Percentiles rank a stretch among this genome's conserved stretches.
Conservation (phyloP, 2,329 filamentous ascomycete species). For the Mycogone perniciosa region DNA sequence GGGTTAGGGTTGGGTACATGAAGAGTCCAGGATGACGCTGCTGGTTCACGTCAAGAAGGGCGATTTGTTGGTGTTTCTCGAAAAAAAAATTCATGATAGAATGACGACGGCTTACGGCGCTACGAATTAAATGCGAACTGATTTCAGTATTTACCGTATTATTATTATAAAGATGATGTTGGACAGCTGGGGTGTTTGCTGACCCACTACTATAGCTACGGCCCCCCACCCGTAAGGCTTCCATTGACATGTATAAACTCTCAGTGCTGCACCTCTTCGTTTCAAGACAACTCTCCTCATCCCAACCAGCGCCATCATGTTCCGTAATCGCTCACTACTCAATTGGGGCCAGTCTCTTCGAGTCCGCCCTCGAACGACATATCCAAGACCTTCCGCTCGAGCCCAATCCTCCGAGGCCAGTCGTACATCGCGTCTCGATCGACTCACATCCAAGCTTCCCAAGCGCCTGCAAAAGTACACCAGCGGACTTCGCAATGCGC, state of each 20-base stretch:
- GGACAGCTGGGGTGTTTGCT: not conserved
- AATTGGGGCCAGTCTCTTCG: slow-evolving; percentile 19
- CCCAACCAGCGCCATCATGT: slow-evolving; percentile 18
- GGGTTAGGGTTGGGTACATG: not conserved
- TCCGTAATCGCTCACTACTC: slow-evolving; percentile 17
- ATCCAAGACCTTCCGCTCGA: slow-evolving; percentile 14
- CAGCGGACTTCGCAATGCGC: slow-evolving; percentile 63
- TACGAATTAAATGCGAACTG: too few species aligned
- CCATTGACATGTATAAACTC: not conserved
- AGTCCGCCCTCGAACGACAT: slow-evolving; percentile 6
- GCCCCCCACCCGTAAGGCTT: not conserved
- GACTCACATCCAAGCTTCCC: slow-evolving; percentile 52
- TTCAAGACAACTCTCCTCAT: not conserved
- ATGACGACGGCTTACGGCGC: too few species aligned
- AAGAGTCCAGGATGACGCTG: too few species aligned
- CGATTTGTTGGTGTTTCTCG: not conserved
- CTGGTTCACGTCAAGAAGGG: not conserved
- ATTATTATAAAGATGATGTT: too few species aligned
- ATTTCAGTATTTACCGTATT: too few species aligned
- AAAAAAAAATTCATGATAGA: too few species aligned
- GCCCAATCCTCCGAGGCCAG: slow-evolving; percentile 23
- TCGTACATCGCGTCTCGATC: slow-evolving; percentile 31
- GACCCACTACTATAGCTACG: not conserved
- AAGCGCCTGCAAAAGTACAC: slow-evolving; percentile 63
- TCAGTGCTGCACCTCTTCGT: not conserved